Percentiles rank a stretch among this genome's conserved stretches.
These are phyloP conservation scores for Rhodamnia argentea DNA, from an alignment of 345 rosid genomes.

Conservation along the genomic window DNA sequence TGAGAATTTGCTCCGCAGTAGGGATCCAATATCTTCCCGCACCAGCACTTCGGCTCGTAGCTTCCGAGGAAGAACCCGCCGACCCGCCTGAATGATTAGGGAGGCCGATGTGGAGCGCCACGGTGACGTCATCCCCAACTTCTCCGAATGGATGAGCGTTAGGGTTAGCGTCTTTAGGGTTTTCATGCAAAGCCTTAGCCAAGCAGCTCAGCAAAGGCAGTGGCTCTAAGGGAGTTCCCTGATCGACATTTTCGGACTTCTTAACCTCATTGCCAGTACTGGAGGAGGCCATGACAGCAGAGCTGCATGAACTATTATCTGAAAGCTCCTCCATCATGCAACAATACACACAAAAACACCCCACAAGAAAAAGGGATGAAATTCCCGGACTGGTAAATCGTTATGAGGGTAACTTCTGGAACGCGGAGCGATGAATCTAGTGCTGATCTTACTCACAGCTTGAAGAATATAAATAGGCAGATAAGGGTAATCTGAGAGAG, in stretches of 20 bases:
- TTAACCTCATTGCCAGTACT: conserved; percentile 7
- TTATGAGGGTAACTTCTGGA: background rate
- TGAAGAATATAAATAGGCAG: background rate
- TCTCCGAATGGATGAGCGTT: conserved; percentile 2
- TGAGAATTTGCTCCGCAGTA: conserved; percentile 61
- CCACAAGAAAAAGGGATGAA: background rate
- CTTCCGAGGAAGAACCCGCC: background rate
- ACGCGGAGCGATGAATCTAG: background rate
- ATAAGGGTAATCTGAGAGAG: conserved; percentile 9
- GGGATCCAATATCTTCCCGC: conserved; percentile 66
- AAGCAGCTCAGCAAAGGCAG: conserved; percentile 19
- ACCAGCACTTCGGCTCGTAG: background rate
- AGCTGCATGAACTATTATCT: background rate
- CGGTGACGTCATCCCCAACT: conserved; percentile 31
- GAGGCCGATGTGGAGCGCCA: conserved; percentile 72
- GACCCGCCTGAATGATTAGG: conserved; percentile 25
- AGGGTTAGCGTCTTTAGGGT: background rate
- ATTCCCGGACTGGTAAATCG: background rate
- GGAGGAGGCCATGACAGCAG: conserved; percentile 14
- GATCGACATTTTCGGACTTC: background rate
- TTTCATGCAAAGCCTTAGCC: background rate
- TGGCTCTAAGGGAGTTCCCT: conserved; percentile 4
- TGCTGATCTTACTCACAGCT: background rate
- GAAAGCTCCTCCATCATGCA: background rate
- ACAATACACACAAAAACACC: background rate